These are phyloP conservation scores for Cryphonectria nitschkei DNA, from an alignment of 2,329 filamentous ascomycete genomes.

Conservation along the genomic window DNA sequence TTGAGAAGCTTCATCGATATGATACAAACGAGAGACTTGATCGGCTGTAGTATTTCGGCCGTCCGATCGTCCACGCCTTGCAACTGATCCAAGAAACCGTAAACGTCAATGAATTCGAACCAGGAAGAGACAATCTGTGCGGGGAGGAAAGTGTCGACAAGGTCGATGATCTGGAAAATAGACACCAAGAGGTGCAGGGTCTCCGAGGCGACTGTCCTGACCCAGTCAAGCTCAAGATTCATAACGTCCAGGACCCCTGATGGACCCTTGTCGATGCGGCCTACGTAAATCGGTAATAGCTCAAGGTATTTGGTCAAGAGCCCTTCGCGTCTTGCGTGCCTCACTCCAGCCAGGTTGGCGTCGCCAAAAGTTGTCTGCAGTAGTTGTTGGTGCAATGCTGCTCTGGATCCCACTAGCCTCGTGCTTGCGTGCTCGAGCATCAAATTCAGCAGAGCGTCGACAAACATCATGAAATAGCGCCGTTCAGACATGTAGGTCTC, in stretches of 20 bases:
- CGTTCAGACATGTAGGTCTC: constrained; percentile 73
- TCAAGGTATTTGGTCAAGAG: constrained; percentile 54
- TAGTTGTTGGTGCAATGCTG: constrained; percentile 30
- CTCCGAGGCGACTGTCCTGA: constrained; percentile 67
- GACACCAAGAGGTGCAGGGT: constrained; percentile 74
- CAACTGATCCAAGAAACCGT: constrained; percentile 71
- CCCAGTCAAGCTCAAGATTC: constrained; percentile 62
- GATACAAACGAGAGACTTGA: constrained; percentile 71
- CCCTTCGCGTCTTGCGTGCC: constrained; percentile 38
- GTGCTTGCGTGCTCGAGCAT: constrained; percentile 44
- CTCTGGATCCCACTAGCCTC: constrained; percentile 26
- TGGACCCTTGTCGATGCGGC: constrained; percentile 51
- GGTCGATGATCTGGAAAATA: constrained; percentile 70
- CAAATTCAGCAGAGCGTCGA: constrained; percentile 59
- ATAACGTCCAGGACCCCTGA: constrained; percentile 54
- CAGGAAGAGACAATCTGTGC: constrained; percentile 66
- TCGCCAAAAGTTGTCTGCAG: constrained; percentile 32
- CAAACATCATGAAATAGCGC: constrained; percentile 67
- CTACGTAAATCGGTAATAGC: constrained; percentile 52
- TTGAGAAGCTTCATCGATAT: constrained; percentile 76
- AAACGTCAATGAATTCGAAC: constrained; percentile 73
- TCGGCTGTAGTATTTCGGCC: constrained; percentile 58
- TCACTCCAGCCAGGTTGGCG: constrained; percentile 10
- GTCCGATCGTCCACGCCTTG: constrained; percentile 53
- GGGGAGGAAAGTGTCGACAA: constrained; percentile 59